Percentiles rank a stretch among this genome's conserved stretches.
phyloP scores from a whole-genome alignment of 2,329 filamentous ascomycete genomes.

The Trichoderma arundinaceum region DNA sequence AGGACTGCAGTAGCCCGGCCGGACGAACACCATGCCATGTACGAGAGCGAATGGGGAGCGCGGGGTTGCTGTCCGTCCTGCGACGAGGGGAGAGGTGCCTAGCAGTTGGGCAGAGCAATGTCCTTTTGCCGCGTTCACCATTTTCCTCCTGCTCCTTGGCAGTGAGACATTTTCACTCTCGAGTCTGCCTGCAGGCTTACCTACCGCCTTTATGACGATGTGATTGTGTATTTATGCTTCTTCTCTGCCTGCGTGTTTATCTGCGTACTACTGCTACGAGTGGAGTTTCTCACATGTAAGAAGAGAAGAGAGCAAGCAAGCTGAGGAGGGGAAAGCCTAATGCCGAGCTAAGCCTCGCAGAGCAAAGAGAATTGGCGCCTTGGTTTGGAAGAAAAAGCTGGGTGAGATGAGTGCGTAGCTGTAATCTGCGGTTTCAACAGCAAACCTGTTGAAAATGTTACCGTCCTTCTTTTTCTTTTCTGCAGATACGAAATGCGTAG shows the following conservation, averaged over 20 bases:
- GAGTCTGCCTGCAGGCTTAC: background rate
- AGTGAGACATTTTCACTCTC: constrained; percentile 5
- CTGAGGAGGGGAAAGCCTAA: background rate
- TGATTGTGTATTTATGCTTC: background rate
- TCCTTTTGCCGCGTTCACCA: constrained; percentile 16
- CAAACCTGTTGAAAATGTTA: too few species aligned
- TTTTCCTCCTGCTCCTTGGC: constrained; percentile 2
- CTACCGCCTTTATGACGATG: constrained; percentile 9
- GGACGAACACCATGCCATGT: constrained; percentile 10
- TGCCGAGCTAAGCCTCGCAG: background rate
- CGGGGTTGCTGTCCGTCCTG: constrained; percentile 8
- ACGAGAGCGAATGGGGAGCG: constrained; percentile 20
- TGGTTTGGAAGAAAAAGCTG: background rate
- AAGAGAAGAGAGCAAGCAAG: background rate
- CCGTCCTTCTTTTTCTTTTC: too few species aligned
- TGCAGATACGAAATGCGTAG: too few species aligned
- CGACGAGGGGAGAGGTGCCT: background rate
- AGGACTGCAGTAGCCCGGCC: constrained; percentile 14
- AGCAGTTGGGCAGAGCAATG: background rate
- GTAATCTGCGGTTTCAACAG: too few species aligned
- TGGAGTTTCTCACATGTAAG: constrained; percentile 4
- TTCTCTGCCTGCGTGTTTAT: background rate
- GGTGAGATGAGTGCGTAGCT: background rate
- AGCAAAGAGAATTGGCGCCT: too few species aligned
- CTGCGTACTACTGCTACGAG: background rate